Evolutionary conservation across 805 yeast genomes (phyloP).

Genomic region (Wickerhamiella parazyma): DNA sequence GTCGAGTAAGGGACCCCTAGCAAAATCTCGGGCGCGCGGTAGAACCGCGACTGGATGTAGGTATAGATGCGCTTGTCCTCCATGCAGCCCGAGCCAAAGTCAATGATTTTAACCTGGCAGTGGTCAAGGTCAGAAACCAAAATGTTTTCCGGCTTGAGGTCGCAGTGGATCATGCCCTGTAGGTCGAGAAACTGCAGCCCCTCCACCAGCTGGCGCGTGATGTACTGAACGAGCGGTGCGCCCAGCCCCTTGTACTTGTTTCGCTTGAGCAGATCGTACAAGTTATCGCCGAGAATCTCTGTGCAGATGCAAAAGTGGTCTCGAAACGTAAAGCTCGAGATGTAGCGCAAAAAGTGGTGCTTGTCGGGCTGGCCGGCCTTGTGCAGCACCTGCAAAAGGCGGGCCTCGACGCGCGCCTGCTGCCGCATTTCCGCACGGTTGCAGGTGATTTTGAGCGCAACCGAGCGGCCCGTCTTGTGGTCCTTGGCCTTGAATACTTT

Average conservation of each 20-base stretch:
- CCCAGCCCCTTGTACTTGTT: slow-evolving; percentile 28
- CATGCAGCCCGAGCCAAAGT: slow-evolving; percentile 49
- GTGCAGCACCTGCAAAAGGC: slow-evolving; percentile 41
- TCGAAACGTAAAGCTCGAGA: slow-evolving; percentile 63
- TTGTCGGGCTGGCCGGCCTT: slow-evolving; percentile 24
- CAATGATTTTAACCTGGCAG: slow-evolving; percentile 53
- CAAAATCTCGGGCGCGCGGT: slow-evolving; percentile 91
- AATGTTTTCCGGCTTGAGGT: slow-evolving; percentile 74
- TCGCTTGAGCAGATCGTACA: slow-evolving; percentile 40
- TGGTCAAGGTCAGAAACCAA: slow-evolving; percentile 37
- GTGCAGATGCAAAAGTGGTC: slow-evolving; percentile 74
- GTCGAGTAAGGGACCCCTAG: slow-evolving; percentile 81
- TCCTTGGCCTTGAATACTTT: slow-evolving; percentile 58
- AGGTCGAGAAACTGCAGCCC: slow-evolving; percentile 50
- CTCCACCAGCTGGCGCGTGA: slow-evolving; percentile 42
- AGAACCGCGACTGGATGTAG: slow-evolving; percentile 90
- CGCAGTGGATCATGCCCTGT: slow-evolving; percentile 59
- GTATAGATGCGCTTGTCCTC: slow-evolving; percentile 76
- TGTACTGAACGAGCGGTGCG: slow-evolving; percentile 24
- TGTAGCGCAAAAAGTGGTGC: slow-evolving; percentile 37
- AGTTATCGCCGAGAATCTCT: slow-evolving; percentile 53
- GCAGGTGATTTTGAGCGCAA: slow-evolving; percentile 68
- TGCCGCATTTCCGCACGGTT: slow-evolving; percentile 60
- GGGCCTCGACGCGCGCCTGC: slow-evolving; percentile 69
- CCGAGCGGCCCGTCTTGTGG: slow-evolving; percentile 41